Evolutionary conservation across 768 basidiomycete genomes (phyloP).

Genomic region (Mycena sanguinolenta): DNA sequence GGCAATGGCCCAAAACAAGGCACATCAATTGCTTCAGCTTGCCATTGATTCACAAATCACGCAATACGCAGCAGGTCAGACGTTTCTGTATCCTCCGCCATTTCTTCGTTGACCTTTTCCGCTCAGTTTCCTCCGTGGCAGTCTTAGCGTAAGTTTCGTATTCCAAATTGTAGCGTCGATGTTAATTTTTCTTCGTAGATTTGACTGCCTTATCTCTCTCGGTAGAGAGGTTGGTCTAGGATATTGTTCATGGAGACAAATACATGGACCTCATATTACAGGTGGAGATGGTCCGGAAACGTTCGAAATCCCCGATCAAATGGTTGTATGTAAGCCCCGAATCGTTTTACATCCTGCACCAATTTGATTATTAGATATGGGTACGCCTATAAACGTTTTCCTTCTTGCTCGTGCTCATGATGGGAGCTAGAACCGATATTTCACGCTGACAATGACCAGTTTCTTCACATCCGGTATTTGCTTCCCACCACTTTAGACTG

Average conservation of each 20-base stretch:
- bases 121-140: slow-evolving; percentile 1
- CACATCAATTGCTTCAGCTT: slow-evolving; percentile 7
- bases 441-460: slow-evolving; percentile 1
- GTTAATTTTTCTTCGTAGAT: slow-evolving; percentile 4
- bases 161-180: background rate
- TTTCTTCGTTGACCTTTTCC: background rate
- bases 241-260: background rate
- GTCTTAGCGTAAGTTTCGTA: slow-evolving; percentile 5
- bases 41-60: slow-evolving; percentile 14
- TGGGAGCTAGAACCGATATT: slow-evolving; percentile 9
- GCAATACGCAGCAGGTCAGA: slow-evolving; percentile 5
- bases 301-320: slow-evolving; percentile 7
- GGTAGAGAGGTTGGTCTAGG: background rate
- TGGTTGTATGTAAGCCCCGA: slow-evolving; percentile 9
- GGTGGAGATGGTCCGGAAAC: slow-evolving; percentile 19
- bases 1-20: slow-evolving; percentile 10
- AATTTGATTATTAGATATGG: slow-evolving; percentile 3
- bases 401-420: background rate
- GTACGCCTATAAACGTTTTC: background rate
- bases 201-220: slow-evolving; percentile 12
- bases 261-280: background rate
- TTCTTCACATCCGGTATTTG: slow-evolving; percentile 14
- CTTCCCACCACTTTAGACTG: background rate
- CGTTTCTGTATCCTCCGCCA: background rate
- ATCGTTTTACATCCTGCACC: background rate